Percentiles rank a stretch among this genome's conserved stretches.
Conservation (phyloP, 306 rosid species). For the Rosa lucieae region DNA sequence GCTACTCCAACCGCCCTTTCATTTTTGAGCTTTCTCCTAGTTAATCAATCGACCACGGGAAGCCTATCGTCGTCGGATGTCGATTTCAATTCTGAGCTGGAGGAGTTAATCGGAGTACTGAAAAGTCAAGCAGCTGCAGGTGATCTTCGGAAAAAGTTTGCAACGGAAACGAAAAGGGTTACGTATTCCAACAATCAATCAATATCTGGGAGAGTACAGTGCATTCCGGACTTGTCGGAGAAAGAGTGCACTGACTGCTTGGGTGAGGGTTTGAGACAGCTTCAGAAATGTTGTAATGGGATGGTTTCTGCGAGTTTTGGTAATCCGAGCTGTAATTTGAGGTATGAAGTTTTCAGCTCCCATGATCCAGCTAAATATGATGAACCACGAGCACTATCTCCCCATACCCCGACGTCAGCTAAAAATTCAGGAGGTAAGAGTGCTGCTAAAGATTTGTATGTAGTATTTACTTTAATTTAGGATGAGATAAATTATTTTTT, state of each 20-base stretch:
- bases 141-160: neutral
- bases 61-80: neutral
- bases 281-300: conserved; percentile 8
- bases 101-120: neutral
- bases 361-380: too few species aligned
- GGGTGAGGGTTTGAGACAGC: neutral
- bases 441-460: too few species aligned
- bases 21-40: neutral
- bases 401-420: too few species aligned
- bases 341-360: neutral
- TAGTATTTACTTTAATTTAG: too few species aligned
- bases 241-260: conserved; percentile 13
- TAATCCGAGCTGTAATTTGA: conserved; percentile 10
- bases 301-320: neutral
- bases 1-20: neutral
- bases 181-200: neutral
- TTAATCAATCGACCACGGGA: too few species aligned
- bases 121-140: neutral
- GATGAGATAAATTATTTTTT: too few species aligned
- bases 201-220: conserved; percentile 14
- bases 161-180: neutral
- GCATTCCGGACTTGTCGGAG: conserved; percentile 22
- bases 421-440: too few species aligned
- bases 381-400: too few species aligned
- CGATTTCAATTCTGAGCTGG: neutral